phyloP scores from a whole-genome alignment of 2,329 filamentous ascomycete genomes.

The Phaeosphaeria sp. region DNA sequence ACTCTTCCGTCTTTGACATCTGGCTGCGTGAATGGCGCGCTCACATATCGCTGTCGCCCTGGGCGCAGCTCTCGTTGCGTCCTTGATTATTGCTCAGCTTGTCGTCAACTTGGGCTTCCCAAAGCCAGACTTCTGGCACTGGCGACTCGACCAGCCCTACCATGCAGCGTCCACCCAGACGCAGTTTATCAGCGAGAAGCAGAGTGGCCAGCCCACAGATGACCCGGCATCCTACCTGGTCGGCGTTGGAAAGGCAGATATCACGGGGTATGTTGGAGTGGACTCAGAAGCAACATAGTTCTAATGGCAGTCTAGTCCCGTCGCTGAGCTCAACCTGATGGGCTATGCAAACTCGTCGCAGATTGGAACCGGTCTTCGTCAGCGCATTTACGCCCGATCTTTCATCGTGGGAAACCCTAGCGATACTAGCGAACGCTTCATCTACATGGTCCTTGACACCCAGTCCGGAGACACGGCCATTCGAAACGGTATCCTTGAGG shows the following conservation, averaged over 20 bases:
- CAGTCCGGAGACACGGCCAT: slow-evolving; percentile 89
- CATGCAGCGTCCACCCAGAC: slow-evolving; percentile 27
- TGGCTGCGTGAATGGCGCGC: slow-evolving; percentile 45
- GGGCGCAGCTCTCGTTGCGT: slow-evolving; percentile 41
- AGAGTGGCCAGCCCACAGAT: slow-evolving; percentile 30
- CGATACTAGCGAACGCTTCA: slow-evolving; percentile 73
- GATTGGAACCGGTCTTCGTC: slow-evolving; percentile 80
- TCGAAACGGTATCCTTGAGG: slow-evolving; percentile 83
- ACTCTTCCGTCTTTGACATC: slow-evolving; percentile 26
- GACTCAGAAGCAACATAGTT: neutral
- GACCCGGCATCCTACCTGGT: slow-evolving; percentile 64
- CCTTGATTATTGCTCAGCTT: slow-evolving; percentile 45
- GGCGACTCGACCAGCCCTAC: slow-evolving; percentile 29
- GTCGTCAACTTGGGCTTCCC: slow-evolving; percentile 44
- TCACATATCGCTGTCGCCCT: slow-evolving; percentile 48
- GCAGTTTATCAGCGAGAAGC: slow-evolving; percentile 34
- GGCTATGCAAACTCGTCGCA: slow-evolving; percentile 90
- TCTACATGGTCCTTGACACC: slow-evolving; percentile 87
- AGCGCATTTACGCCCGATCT: slow-evolving; percentile 85
- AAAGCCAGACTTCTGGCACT: slow-evolving; percentile 46
- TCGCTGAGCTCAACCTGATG: slow-evolving; percentile 89
- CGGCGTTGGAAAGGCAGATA: slow-evolving; percentile 74
- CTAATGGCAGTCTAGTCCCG: slow-evolving; percentile 62
- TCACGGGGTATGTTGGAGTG: slow-evolving; percentile 67
- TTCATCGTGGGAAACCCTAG: slow-evolving; percentile 81